Evolutionary conservation across 2,329 filamentous ascomycete genomes (phyloP), one percentile per base, ranked within the genome.

Genomic region (Corinectria fuckeliana): DNA sequence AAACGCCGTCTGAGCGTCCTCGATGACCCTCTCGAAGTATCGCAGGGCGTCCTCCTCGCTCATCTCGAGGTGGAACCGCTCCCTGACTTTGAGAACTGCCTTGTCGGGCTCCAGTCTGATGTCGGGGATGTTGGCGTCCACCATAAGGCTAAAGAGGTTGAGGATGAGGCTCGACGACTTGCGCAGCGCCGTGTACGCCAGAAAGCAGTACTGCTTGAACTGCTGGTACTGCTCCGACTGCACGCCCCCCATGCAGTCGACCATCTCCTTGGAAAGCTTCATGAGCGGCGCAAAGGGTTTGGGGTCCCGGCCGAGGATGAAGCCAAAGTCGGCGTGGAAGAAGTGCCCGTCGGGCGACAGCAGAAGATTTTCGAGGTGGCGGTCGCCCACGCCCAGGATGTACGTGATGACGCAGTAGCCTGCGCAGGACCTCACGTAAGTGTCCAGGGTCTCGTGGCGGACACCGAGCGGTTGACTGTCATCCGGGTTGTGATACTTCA

Each of bases 401-500:
- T 99, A 99, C 0, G 96, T 99, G 67, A 99, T 97, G 13, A 99
- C 95, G 75, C 95, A 98, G 78, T 99, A 99, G 30, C 95, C 95
- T 0, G 95, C 95, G 72, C 95, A 97, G 0, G 93, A 97, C 73
- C 93, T 94, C 72, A 98, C 88, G 73, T 97, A 99, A 1, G 90
- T 97, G 68, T 99, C 95, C 78, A 99, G 89, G 0, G 92, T 90
- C 72, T 97, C 94, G 73, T 94, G 93, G 25, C 93, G 90, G 25
- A 99, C 89, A 1, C 94, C 93, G 1, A 96, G 83, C 0, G 93
- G 90, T 4, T 91, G 91, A 11, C 82, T 82, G 18, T 91, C 86
- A 72, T 97, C 93, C 0, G 94, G 93, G 70, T 97, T 97, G 76
- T 98, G 92, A 59, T 90, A 88, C 66, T 89, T 90, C 6, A 99